Evolutionary conservation across 2,329 filamentous ascomycete species (phyloP).

Genomic region (Davidsoniella eucalypti): DNA sequence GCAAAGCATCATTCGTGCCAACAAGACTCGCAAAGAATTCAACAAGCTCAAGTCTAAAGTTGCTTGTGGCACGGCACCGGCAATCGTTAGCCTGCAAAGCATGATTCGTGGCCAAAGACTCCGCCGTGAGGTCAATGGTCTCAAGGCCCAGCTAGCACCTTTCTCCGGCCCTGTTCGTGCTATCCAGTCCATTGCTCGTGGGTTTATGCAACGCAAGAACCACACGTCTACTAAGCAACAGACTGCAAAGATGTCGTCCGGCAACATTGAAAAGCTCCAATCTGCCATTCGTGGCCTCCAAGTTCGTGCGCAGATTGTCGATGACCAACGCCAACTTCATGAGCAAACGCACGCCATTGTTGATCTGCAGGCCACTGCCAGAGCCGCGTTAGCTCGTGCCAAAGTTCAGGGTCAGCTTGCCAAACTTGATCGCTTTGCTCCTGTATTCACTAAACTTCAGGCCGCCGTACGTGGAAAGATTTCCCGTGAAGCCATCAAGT

Average conservation of each 20-base stretch:
- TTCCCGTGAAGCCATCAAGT: slow-evolving; percentile 27
- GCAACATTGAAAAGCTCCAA: slow-evolving; percentile 41
- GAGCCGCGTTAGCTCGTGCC: slow-evolving; percentile 63
- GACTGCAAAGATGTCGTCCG: slow-evolving; percentile 30
- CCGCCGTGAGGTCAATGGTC: slow-evolving; percentile 39
- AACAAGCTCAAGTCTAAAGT: slow-evolving; percentile 8
- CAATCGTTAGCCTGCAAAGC: slow-evolving; percentile 68
- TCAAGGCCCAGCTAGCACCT: slow-evolving; percentile 41
- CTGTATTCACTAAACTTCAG: slow-evolving; percentile 32
- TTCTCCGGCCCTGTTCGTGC: slow-evolving; percentile 47
- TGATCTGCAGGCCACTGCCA: slow-evolving; percentile 56
- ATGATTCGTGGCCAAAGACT: slow-evolving; percentile 55
- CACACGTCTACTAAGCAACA: slow-evolving; percentile 39
- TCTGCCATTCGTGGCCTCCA: slow-evolving; percentile 45
- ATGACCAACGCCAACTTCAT: slow-evolving; percentile 43
- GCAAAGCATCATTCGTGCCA: slow-evolving; percentile 47
- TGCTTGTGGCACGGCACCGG: slow-evolving; percentile 19
- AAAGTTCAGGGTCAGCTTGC: slow-evolving; percentile 57
- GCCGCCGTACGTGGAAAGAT: slow-evolving; percentile 40
- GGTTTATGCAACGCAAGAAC: slow-evolving; percentile 45
- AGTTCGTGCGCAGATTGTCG: slow-evolving; percentile 31
- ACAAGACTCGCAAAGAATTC: slow-evolving; percentile 5
- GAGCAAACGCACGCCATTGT: slow-evolving; percentile 51
- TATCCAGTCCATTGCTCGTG: slow-evolving; percentile 50
- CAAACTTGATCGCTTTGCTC: slow-evolving; percentile 43